Base-by-base conservation (phyloP, 805 yeast species). In the Jamesozyma rosinii region DNA sequence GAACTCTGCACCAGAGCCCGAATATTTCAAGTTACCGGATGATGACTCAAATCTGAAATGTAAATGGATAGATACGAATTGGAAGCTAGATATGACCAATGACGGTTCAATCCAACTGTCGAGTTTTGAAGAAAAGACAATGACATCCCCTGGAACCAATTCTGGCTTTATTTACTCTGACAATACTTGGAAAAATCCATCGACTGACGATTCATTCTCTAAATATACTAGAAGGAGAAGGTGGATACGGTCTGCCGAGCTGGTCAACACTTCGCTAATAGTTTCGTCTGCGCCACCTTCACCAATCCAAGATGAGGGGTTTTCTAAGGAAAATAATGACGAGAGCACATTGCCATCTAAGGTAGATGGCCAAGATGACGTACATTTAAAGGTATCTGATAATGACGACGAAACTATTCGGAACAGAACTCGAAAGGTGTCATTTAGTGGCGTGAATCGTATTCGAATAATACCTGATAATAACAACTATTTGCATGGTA, bases 171-270 rank as follows among this genome's bases (percentile, higher is more conserved):
- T 90, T 40, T 90, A 81, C 63, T 86, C 77, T 55, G 97, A 90
- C 61, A 92, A 88, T 59, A 82, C 95, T 3, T 90, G 98, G 98
- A 85, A 84, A 53, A 79, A 78, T 51, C 95, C 97, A 15, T 68
- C 88, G 1, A 77, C 92, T 0, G 95, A 85, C 44, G 95, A 89
- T 59, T 74, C 92, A 3, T 89, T 79, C 64, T 78, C 92, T 20
- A 88, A 87, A 61, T 90, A 88, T 58, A 90, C 97, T 4, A 76
- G 98, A 63, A 76, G 96, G 59, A 77, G 98, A 68, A 74, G 97
- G 59, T 90, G 98, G 98, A 76, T 90, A 14, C 76, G 98, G 50
- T 86, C 95, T 1, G 98, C 98, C 0, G 95, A 86, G 61, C 70
- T 88, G 51, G 80, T 83, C 6, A 55, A 52, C 45, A 49, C 51